A percentile compares a stretch with the other conserved stretches of the same genome.
These are phyloP conservation scores for Symbiotaphrina buchneri DNA, from an alignment of 495 filamentous ascomycete species.

Conservation along the genomic window DNA sequence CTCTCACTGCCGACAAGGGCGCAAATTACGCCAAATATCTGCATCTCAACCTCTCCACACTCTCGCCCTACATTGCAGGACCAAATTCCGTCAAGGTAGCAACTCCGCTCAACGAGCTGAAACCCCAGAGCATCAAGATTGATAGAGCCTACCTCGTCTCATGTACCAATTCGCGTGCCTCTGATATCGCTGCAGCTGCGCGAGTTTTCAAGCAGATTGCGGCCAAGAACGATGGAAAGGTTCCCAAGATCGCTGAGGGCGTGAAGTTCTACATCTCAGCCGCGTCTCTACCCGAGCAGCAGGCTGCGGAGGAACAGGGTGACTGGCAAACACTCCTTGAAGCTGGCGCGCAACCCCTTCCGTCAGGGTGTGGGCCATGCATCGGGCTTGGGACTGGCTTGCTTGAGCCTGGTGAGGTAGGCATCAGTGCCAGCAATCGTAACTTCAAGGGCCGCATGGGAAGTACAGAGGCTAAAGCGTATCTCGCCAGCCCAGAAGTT, in stretches of 20 bases:
- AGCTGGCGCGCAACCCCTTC: constrained; percentile 54
- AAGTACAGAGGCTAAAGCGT: constrained; percentile 57
- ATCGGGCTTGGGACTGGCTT: constrained; percentile 78
- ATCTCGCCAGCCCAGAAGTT: constrained; percentile 76
- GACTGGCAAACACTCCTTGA: constrained; percentile 75
- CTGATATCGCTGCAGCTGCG: constrained; percentile 66
- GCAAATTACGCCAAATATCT: constrained; percentile 70
- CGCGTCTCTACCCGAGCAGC: constrained; percentile 62
- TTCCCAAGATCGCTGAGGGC: constrained; percentile 51
- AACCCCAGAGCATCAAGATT: constrained; percentile 44
- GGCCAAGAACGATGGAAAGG: constrained; percentile 22
- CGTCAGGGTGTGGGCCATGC: constrained; percentile 71
- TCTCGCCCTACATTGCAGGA: constrained; percentile 72
- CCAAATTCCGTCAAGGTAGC: constrained; percentile 83
- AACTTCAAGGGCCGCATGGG: constrained; percentile 96
- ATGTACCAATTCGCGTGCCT: constrained; percentile 74
- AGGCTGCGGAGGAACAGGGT: constrained; percentile 53
- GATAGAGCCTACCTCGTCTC: constrained; percentile 80
- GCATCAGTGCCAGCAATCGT: constrained; percentile 74
- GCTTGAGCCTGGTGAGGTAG: constrained; percentile 65
- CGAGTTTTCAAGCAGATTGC: constrained; percentile 68
- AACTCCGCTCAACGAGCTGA: constrained; percentile 57
- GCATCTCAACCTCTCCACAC: constrained; percentile 53
- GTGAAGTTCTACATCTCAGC: constrained; percentile 87
- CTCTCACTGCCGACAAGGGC: constrained; percentile 45